Conservation (phyloP, 495 filamentous ascomycete genomes). For the Penicillium coprophilum region DNA sequence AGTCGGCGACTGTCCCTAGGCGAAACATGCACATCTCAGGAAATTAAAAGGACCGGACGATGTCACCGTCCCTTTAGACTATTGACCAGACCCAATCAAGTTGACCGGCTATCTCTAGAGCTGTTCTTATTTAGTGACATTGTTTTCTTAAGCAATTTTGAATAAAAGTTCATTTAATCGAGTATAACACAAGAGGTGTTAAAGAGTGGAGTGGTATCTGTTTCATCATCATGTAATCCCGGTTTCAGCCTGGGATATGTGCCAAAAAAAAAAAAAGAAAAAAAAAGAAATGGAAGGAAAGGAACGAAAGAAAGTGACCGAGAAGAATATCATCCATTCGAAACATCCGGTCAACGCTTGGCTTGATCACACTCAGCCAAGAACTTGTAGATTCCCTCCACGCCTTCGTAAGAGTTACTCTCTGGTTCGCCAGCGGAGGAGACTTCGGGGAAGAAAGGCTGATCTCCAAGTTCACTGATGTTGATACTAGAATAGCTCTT, state of each 20-base stretch:
- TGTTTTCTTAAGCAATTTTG: not conserved
- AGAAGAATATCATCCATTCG: not conserved
- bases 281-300: not conserved
- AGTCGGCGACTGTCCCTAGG: not conserved
- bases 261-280: not conserved
- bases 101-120: not conserved
- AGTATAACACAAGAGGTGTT: conserved; percentile 7
- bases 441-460: conserved; percentile 39
- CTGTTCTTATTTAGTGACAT: not conserved
- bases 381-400: conserved; percentile 85
- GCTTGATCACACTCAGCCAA: conserved; percentile 79
- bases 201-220: conserved; percentile 33
- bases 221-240: conserved; percentile 19
- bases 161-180: not conserved
- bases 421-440: conserved; percentile 38
- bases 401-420: conserved; percentile 63
- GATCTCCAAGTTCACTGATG: conserved; percentile 53
- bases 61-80: not conserved
- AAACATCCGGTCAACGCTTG: conserved; percentile 18
- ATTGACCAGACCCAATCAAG: not conserved
- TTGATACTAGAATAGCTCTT: conserved; percentile 53
- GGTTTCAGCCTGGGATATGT: conserved; percentile 13
- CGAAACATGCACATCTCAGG: not conserved
- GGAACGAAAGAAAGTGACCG: not conserved
- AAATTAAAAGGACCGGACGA: not conserved